Evolutionary conservation across 2,329 filamentous ascomycete species (phyloP).

Genomic region (Pyrenochaeta sp.): DNA sequence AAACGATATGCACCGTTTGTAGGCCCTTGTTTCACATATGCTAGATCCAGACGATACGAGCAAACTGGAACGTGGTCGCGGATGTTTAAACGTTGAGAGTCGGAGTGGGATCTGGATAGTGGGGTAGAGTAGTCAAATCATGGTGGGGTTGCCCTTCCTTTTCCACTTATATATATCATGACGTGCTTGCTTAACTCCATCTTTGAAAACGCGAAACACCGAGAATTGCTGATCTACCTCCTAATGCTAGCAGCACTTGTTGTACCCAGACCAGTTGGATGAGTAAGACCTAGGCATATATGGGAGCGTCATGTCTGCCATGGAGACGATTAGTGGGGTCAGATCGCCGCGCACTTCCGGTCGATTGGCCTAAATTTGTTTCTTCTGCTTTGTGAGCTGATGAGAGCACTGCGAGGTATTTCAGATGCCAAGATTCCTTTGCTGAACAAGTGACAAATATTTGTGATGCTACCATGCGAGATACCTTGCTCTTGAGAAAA

Average conservation of each 20-base stretch:
- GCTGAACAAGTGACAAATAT: too few relatives aligned
- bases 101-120: neutral
- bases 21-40: neutral
- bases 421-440: too few relatives aligned
- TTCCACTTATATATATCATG: neutral
- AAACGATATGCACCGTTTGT: neutral
- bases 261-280: neutral
- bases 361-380: too few relatives aligned
- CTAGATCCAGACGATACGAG: too few relatives aligned
- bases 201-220: neutral
- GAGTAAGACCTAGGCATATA: neutral
- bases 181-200: neutral
- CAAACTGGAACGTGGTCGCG: neutral
- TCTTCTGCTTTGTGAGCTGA: too few relatives aligned
- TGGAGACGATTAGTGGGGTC: neutral
- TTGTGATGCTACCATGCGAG: too few relatives aligned
- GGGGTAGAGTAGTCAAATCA: neutral
- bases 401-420: too few relatives aligned
- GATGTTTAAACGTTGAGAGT: neutral
- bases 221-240: neutral
- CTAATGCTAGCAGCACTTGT: neutral
- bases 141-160: neutral
- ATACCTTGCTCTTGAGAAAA: too few relatives aligned
- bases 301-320: neutral
- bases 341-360: too few relatives aligned